Percentiles rank a stretch among this genome's conserved stretches.
These are phyloP conservation scores for Pharus latifolius DNA, from an alignment of 176 grass and related monocot species.

Conservation along the genomic window DNA sequence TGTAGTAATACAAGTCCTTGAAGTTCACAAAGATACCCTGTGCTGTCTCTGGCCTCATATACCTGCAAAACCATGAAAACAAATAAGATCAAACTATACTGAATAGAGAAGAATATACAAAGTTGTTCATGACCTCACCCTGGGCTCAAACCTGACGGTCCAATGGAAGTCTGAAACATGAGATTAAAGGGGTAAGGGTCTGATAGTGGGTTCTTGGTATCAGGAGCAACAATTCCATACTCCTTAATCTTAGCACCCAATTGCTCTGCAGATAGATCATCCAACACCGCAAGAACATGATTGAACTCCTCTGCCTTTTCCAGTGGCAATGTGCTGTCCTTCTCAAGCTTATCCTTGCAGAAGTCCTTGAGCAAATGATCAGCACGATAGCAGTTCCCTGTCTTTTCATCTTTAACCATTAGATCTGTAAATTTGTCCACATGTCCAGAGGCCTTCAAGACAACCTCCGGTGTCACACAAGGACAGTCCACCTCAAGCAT, in stretches of 20 bases:
- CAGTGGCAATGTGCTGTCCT: slow-evolving; percentile 29
- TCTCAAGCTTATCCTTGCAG: slow-evolving; percentile 86
- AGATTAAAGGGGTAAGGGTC: slow-evolving; percentile 93
- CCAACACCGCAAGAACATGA: slow-evolving; percentile 63
- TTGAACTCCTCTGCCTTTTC: slow-evolving; percentile 49
- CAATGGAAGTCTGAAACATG: slow-evolving; percentile 99
- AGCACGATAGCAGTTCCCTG: slow-evolving; percentile 75
- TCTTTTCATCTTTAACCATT: slow-evolving; percentile 95
- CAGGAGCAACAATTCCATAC: slow-evolving; percentile 78
- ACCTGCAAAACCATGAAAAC: slow-evolving; percentile 38
- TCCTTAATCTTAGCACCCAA: slow-evolving; percentile 83
- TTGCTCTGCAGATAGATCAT: slow-evolving; percentile 77
- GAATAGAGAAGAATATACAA: not conserved
- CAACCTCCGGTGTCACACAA: slow-evolving; percentile 79
- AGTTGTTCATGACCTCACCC: slow-evolving; percentile 45
- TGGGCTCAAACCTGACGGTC: slow-evolving; percentile 64
- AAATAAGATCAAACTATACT: slow-evolving; percentile 10
- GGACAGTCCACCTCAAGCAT: slow-evolving; percentile 96
- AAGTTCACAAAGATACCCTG: slow-evolving; percentile 98
- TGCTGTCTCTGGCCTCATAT: slow-evolving; percentile 95
- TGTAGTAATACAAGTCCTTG: slow-evolving; percentile 79
- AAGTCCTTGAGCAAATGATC: slow-evolving; percentile 94
- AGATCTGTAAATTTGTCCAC: slow-evolving; percentile 92
- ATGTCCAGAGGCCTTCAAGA: slow-evolving; percentile 87
- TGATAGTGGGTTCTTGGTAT: slow-evolving; percentile 77